Base-by-base conservation (phyloP, 2,329 filamentous ascomycete genomes). In the Arthroderma sp. region DNA sequence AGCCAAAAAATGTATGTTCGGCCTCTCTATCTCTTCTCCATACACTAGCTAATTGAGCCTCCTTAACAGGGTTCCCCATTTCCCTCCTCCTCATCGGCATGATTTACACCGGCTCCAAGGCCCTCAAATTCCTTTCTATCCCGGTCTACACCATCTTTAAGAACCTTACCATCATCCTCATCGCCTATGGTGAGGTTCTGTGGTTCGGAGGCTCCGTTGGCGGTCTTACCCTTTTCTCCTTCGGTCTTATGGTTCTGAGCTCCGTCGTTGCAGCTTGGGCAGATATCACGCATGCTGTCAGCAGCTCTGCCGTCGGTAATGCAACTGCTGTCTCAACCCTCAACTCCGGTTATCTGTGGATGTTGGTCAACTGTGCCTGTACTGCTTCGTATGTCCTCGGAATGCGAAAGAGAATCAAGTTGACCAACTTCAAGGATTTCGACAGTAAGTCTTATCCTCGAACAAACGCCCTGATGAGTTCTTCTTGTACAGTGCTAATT, bases 81-180 rank as follows among this genome's bases (percentile, higher is more conserved):
- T 95, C 93, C 58, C 78, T 96, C 57, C 87, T 97, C 61, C 84
- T 98, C 63, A 93, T 97, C 69, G 91, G 90, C 70, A 98, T 97
- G 93, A 97, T 98, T 74, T 98, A 97, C 76, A 97, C 93, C 57
- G 85, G 89, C 67, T 93, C 88, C 67, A 96, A 96, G 77, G 90
- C 93, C 19, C 83, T 98, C 49, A 90, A 96, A 74, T 97, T 85
- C 74, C 86, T 98, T 61, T 96, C 91, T 33, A 95, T 98, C 57
- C 93, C 93, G 23, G 93, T 98, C 25, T 98, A 98, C 76, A 98
- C 93, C 57, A 98, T 98, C 71, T 98, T 98, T 81, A 98, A 98
- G 81, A 98, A 98, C 77, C 75, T 98, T 77, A 97, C 93, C 61
- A 98, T 95, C 72, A 97, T 98, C 67, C 84, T 97, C 63, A 98